Evolutionary conservation across 169 alveolate genomes (phyloP).

Genomic region (Plasmodium gallinaceum): DNA sequence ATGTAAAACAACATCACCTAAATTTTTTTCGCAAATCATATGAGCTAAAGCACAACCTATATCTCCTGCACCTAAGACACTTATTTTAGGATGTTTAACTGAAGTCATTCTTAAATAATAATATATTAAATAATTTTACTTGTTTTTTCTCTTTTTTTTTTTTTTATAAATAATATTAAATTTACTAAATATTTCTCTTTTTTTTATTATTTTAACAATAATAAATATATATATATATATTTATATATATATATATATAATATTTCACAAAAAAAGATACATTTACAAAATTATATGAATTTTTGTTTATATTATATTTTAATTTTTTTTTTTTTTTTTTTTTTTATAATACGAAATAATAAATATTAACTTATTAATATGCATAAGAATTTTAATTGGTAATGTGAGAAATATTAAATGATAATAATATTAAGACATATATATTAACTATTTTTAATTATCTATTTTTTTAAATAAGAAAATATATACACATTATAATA

Average conservation of each 20-base stretch:
- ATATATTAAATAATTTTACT: background rate
- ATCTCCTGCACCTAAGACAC: conserved; percentile 87
- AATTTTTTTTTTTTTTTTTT: too few relatives aligned
- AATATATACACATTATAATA: too few relatives aligned
- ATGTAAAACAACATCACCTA: conserved; percentile 85
- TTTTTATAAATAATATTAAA: background rate
- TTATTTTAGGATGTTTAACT: conserved; percentile 82
- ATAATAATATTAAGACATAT: too few relatives aligned
- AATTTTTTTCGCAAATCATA: conserved; percentile 82
- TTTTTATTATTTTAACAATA: background rate
- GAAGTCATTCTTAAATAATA: conserved; percentile 61
- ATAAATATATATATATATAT: background rate
- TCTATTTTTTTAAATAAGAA: too few relatives aligned
- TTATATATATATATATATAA: background rate
- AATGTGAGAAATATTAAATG: too few relatives aligned
- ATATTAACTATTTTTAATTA: too few relatives aligned
- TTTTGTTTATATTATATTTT: too few relatives aligned
- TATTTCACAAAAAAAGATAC: too few relatives aligned
- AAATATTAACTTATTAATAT: too few relatives aligned
- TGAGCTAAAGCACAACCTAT: conserved; percentile 85
- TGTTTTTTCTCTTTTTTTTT: background rate
- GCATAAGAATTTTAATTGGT: too few relatives aligned
- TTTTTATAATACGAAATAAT: too few relatives aligned
- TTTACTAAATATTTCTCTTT: background rate
- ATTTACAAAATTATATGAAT: too few relatives aligned